Evolutionary conservation across 2,329 filamentous ascomycete genomes (phyloP), one percentile per base, ranked within the genome.

Genomic region (Pyrenochaeta sp.): DNA sequence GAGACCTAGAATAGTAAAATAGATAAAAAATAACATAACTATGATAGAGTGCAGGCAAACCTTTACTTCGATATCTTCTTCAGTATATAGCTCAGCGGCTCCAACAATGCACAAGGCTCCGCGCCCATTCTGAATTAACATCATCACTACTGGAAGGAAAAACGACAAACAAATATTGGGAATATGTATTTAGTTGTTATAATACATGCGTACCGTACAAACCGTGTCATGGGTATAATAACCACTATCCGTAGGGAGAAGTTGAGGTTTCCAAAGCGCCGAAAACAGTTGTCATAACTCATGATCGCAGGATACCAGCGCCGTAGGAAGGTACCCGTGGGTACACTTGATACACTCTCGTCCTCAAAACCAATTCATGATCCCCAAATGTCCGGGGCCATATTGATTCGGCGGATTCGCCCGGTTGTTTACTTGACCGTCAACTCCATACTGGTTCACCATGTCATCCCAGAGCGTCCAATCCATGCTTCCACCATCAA

Each of bases 381-480:
- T 62, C 0, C 71, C 67, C 50, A 71, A 49, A 54, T 61, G 59
- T 15, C 62, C 68, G 36, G 58, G 58, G 13, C 65, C 65, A 40
- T 62, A 65, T 6, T 39, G 49, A 44, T 39, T 39, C 36, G 46
- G 50, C 15, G 51, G 28, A 55, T 55, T 64, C 10, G 52, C 27
- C 39, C 50, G 34, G 50, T 63, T 66, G 8, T 43, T 34, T 2
- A 36, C 6, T 25, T 62, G 57, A 4, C 77, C 71, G n/a, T 82
- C 79, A 64, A 79, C 78, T 6, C 79, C 80, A 54, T 80, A 83
- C 54, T 83, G 78, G 27, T 71, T 69, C 2, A 83, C 80, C 56
- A 84, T 72, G 61, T 82, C 79, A 44, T 83, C 81, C 79, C 80
- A 83, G 37, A 74, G 77, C 40, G 80, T 75, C 82, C 82, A 84